phyloP scores from a whole-genome alignment of 768 basidiomycete genomes.

The Multifurca ochricompacta region DNA sequence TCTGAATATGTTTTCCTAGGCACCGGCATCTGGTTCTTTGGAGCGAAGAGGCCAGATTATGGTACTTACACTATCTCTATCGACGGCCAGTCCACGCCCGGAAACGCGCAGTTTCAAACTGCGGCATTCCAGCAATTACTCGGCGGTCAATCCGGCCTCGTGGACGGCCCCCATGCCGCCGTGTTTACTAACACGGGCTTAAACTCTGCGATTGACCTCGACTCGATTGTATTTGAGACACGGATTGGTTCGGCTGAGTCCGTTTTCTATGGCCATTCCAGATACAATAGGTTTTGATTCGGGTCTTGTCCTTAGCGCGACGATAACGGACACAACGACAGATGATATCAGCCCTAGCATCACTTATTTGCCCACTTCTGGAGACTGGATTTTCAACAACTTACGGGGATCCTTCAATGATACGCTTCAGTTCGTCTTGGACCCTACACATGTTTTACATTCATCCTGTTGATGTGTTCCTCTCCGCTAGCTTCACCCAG shows the following conservation, averaged over 20 bases:
- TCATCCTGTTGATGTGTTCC: neutral
- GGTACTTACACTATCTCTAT: neutral
- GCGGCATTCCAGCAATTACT: conserved; percentile 34
- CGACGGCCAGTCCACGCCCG: conserved; percentile 33
- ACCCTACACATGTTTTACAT: too few species aligned
- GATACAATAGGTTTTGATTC: neutral
- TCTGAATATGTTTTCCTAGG: neutral
- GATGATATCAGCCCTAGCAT: conserved; percentile 38
- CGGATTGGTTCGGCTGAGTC: conserved; percentile 34
- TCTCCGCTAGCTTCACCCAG: conserved; percentile 33
- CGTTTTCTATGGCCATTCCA: conserved; percentile 15
- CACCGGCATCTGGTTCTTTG: conserved; percentile 48
- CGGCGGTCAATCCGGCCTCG: conserved; percentile 35
- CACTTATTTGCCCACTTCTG: conserved; percentile 32
- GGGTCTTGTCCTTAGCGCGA: neutral
- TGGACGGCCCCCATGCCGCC: conserved; percentile 40
- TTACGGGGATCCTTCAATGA: conserved; percentile 29
- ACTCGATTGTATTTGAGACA: conserved; percentile 38
- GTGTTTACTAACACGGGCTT: conserved; percentile 39
- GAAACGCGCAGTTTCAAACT: conserved; percentile 29
- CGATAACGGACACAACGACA: conserved; percentile 27
- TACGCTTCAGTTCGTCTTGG: conserved; percentile 40
- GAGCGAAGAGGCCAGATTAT: conserved; percentile 29
- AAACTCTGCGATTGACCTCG: conserved; percentile 40
- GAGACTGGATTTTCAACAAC: conserved; percentile 32